phyloP scores from a whole-genome alignment of 805 yeast genomes.

The Saturnispora diversa region DNA sequence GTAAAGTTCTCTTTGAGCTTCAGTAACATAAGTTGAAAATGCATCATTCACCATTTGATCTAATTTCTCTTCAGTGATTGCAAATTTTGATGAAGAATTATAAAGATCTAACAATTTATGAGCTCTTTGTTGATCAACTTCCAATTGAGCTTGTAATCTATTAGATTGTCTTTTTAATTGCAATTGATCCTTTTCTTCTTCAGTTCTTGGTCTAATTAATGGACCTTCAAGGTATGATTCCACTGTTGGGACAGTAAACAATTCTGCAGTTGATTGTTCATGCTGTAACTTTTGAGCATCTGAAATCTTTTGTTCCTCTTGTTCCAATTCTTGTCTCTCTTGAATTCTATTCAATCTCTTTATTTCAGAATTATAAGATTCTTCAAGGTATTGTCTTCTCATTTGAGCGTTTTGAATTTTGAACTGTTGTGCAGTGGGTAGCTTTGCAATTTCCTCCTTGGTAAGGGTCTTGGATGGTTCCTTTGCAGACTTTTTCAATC shows the following conservation, averaged over 20 bases:
- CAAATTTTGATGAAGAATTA: slow-evolving; percentile 59
- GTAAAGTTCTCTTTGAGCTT: slow-evolving; percentile 8
- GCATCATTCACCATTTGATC: slow-evolving; percentile 51
- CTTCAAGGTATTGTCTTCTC: slow-evolving; percentile 63
- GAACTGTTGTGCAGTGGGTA: slow-evolving; percentile 38
- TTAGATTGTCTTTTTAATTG: slow-evolving; percentile 58
- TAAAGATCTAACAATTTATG: slow-evolving; percentile 58
- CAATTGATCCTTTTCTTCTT: slow-evolving; percentile 54
- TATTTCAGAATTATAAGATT: slow-evolving; percentile 41
- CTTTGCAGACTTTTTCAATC: slow-evolving; percentile 47
- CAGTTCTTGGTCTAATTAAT: slow-evolving; percentile 62
- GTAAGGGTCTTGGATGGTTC: slow-evolving; percentile 33
- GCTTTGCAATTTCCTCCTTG: slow-evolving; percentile 27
- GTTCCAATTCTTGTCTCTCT: slow-evolving; percentile 22
- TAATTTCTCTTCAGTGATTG: slow-evolving; percentile 63
- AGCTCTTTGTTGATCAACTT: slow-evolving; percentile 45
- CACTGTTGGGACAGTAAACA: slow-evolving; percentile 72
- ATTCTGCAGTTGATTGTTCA: slow-evolving; percentile 43
- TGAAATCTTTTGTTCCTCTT: slow-evolving; percentile 26
- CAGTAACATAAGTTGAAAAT: slow-evolving; percentile 25
- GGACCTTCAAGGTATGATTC: slow-evolving; percentile 61
- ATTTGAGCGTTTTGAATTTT: slow-evolving; percentile 48
- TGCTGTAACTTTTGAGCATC: slow-evolving; percentile 21
- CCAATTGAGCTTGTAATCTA: slow-evolving; percentile 47
- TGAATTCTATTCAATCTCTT: slow-evolving; percentile 28